phyloP scores from a whole-genome alignment of 768 basidiomycete genomes.

The Kwoniella heveanensis region DNA sequence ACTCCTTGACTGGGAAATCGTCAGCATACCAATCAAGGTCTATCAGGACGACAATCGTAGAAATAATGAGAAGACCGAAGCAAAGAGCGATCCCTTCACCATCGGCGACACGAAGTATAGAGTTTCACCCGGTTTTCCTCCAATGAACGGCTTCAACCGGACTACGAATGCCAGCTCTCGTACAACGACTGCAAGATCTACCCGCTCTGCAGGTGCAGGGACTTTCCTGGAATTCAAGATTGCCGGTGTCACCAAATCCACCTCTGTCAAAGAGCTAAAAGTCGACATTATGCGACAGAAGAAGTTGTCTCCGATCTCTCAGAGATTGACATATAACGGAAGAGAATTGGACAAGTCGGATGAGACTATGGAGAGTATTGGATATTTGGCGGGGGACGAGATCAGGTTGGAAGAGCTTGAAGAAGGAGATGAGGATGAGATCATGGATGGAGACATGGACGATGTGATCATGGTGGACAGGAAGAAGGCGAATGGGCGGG shows the following conservation, averaged over 20 bases:
- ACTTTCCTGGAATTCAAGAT: slow-evolving; percentile 15
- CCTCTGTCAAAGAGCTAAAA: slow-evolving; percentile 37
- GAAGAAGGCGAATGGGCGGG: slow-evolving; percentile 20
- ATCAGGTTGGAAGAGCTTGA: slow-evolving; percentile 25
- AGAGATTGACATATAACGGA: slow-evolving; percentile 25
- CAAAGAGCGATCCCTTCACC: background rate
- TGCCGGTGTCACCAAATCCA: slow-evolving; percentile 12
- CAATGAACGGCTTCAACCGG: slow-evolving; percentile 6
- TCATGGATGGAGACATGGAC: slow-evolving; percentile 26
- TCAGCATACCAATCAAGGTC: slow-evolving; percentile 2
- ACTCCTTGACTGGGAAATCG: slow-evolving; percentile 16
- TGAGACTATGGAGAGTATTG: slow-evolving; percentile 31
- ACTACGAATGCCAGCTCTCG: background rate
- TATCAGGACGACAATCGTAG: background rate
- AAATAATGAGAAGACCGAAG: background rate
- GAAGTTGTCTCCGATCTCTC: slow-evolving; percentile 38
- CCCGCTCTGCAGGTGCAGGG: slow-evolving; percentile 5
- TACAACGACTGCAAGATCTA: background rate
- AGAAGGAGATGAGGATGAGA: slow-evolving; percentile 22
- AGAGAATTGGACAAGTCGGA: slow-evolving; percentile 19
- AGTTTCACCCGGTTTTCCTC: background rate
- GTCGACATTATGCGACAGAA: slow-evolving; percentile 17
- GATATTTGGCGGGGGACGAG: slow-evolving; percentile 25
- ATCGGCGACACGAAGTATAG: too few relatives aligned
- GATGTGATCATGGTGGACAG: slow-evolving; percentile 12